Evolutionary conservation across 108 stramenopile species (phyloP).

Genomic region (Skeletonema grethae): DNA sequence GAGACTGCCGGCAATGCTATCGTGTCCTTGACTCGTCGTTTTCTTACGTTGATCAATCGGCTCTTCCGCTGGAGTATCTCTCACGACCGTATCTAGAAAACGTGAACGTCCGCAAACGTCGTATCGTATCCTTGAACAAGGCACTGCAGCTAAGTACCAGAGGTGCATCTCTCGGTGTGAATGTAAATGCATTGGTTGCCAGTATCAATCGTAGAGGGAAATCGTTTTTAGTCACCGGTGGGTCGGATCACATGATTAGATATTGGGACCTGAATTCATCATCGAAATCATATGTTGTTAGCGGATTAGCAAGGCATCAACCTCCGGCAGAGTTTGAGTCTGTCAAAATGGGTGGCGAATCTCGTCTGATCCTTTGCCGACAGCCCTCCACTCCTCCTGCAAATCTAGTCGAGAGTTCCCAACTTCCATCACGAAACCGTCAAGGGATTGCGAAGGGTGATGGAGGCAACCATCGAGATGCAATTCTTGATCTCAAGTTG

Average conservation of each 20-base stretch:
- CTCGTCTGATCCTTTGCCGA: slow-evolving; percentile 73
- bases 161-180: slow-evolving; percentile 19
- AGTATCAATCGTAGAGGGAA: slow-evolving; percentile 68
- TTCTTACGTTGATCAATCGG: slow-evolving; percentile 44
- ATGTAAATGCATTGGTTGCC: slow-evolving; percentile 80
- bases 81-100: slow-evolving; percentile 51
- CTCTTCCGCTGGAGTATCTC: slow-evolving; percentile 37
- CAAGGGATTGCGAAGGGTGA: slow-evolving; percentile 46
- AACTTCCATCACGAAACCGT: slow-evolving; percentile 34
- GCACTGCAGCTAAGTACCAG: slow-evolving; percentile 27
- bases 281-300: slow-evolving; percentile 84
- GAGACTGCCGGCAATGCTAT: slow-evolving; percentile 86
- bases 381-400: slow-evolving; percentile 54
- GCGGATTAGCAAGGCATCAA: slow-evolving; percentile 64
- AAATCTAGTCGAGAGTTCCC: slow-evolving; percentile 53
- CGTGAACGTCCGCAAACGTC: slow-evolving; percentile 27
- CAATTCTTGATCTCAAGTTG: slow-evolving; percentile 76
- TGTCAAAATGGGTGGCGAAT: slow-evolving; percentile 51
- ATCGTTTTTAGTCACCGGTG: slow-evolving; percentile 90
- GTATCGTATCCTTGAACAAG: slow-evolving; percentile 19
- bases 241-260: slow-evolving; percentile 79
- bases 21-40: slow-evolving; percentile 60
- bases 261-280: slow-evolving; percentile 90
- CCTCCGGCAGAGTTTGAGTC: slow-evolving; percentile 74
- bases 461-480: slow-evolving; percentile 57